Evolutionary conservation across 208 protist genomes (phyloP).

Genomic region (Crithidia expoeki): DNA sequence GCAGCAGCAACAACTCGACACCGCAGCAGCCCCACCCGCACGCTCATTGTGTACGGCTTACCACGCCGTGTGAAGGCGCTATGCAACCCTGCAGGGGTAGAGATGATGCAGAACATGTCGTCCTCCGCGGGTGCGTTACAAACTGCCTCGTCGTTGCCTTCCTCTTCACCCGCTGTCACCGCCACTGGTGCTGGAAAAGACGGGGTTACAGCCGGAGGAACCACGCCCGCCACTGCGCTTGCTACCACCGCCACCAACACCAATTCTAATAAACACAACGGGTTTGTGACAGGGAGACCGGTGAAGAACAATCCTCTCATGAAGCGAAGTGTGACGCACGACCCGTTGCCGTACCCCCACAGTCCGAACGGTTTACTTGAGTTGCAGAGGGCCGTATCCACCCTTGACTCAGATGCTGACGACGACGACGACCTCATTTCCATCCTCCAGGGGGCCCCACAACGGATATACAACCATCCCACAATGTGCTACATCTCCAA

Average conservation of each 20-base stretch:
- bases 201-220: background rate
- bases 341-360: slow-evolving; percentile 48
- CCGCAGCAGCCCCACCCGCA: background rate
- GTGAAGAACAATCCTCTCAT: background rate
- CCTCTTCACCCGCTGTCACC: background rate
- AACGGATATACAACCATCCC: slow-evolving; percentile 49
- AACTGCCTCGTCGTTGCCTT: background rate
- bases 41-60: slow-evolving; percentile 32
- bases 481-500: slow-evolving; percentile 62
- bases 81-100: background rate
- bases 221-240: background rate
- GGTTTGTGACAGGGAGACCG: background rate
- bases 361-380: slow-evolving; percentile 45
- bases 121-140: background rate
- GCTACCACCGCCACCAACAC: background rate
- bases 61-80: slow-evolving; percentile 11
- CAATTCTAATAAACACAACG: background rate
- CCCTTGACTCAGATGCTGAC: slow-evolving; percentile 2
- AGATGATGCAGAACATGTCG: background rate
- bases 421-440: slow-evolving; percentile 32
- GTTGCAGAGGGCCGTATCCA: slow-evolving; percentile 13
- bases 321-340: slow-evolving; percentile 1
- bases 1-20: background rate
- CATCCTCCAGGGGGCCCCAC: slow-evolving; percentile 28
- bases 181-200: background rate